phyloP scores from a whole-genome alignment of 352 stramenopile species.

The Pythium grandisporangium region DNA sequence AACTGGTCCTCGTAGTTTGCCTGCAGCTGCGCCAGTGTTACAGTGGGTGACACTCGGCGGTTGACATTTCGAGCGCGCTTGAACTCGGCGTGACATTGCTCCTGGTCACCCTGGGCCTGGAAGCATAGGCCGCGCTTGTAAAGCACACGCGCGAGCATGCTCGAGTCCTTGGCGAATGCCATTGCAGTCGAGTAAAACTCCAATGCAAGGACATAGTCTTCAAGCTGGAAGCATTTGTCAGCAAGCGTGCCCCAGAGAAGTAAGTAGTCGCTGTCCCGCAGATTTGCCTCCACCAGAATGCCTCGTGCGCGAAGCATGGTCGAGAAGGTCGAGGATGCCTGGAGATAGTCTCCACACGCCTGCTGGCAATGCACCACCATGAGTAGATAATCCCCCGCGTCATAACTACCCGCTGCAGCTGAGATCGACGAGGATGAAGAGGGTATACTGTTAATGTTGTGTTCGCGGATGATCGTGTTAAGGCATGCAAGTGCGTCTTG shows the following conservation, averaged over 20 bases:
- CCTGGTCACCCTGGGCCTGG: slow-evolving; percentile 32
- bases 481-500: slow-evolving; percentile 45
- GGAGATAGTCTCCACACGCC: slow-evolving; percentile 36
- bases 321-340: slow-evolving; percentile 37
- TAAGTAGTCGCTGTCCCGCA: slow-evolving; percentile 44
- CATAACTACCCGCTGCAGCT: slow-evolving; percentile 14
- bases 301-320: slow-evolving; percentile 22
- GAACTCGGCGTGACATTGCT: slow-evolving; percentile 45
- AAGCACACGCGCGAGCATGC: slow-evolving; percentile 34
- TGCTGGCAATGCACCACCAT: slow-evolving; percentile 69
- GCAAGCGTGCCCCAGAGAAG: slow-evolving; percentile 40
- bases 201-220: slow-evolving; percentile 51
- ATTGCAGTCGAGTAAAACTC: slow-evolving; percentile 51
- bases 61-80: slow-evolving; percentile 61
- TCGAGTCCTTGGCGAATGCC: slow-evolving; percentile 58
- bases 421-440: background rate
- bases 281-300: slow-evolving; percentile 15
- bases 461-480: slow-evolving; percentile 21
- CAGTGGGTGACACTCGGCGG: slow-evolving; percentile 35
- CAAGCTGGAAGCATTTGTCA: slow-evolving; percentile 53
- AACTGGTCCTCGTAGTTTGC: slow-evolving; percentile 36
- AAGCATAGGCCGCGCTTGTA: slow-evolving; percentile 55
- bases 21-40: slow-evolving; percentile 31
- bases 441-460: slow-evolving; percentile 2
- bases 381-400: slow-evolving; percentile 34